These are phyloP conservation scores for Penicillium nordicum DNA, from an alignment of 2,329 filamentous ascomycete genomes.

Conservation along the genomic window DNA sequence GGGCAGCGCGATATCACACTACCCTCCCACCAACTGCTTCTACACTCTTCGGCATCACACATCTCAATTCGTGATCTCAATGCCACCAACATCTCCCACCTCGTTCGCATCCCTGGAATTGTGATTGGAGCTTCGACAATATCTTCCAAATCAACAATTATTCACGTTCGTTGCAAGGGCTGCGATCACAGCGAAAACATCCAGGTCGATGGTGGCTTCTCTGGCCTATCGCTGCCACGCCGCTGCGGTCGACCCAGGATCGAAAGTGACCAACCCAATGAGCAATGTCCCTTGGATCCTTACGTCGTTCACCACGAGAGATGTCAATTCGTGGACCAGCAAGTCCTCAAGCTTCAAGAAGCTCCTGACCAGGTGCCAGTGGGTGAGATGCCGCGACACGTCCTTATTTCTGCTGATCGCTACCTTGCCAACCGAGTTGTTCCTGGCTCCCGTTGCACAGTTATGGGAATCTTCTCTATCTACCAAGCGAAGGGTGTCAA, in stretches of 20 bases:
- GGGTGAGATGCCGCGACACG: slow-evolving; percentile 89
- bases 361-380: slow-evolving; percentile 96
- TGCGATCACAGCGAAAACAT: slow-evolving; percentile 72
- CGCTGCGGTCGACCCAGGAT: slow-evolving; percentile 64
- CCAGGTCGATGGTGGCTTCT: slow-evolving; percentile 77
- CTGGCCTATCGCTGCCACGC: slow-evolving; percentile 79
- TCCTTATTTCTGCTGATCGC: slow-evolving; percentile 92
- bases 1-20: slow-evolving; percentile 64
- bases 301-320: slow-evolving; percentile 96
- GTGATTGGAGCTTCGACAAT: slow-evolving; percentile 96
- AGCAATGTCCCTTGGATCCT: slow-evolving; percentile 85
- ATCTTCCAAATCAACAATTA: slow-evolving; percentile 86
- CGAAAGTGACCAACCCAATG: slow-evolving; percentile 62
- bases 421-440: slow-evolving; percentile 95
- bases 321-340: slow-evolving; percentile 92
- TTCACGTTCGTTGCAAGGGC: slow-evolving; percentile 83
- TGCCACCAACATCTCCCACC: slow-evolving; percentile 83
- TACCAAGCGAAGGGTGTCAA: slow-evolving; percentile 90
- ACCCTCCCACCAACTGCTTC: slow-evolving; percentile 88
- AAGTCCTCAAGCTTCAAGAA: slow-evolving; percentile 96
- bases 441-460: slow-evolving; percentile 86
- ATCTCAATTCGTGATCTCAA: slow-evolving; percentile 93
- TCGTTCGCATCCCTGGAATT: slow-evolving; percentile 96
- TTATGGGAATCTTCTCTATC: slow-evolving; percentile 97
- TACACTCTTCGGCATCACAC: slow-evolving; percentile 87